Base-by-base conservation (phyloP, 106 monocot species). In the Gastrodia elata region DNA sequence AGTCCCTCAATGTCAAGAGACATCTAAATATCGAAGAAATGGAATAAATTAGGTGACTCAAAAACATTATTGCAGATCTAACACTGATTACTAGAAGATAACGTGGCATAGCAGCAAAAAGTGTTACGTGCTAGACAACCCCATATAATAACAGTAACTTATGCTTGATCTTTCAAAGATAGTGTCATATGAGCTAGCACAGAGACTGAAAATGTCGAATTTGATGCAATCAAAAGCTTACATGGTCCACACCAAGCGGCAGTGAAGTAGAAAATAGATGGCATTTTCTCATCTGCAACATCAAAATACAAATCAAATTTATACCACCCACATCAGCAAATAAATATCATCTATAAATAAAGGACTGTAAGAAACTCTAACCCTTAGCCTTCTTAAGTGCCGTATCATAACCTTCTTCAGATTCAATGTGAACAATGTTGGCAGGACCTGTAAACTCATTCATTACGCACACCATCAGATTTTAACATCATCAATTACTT, bases 171-270 rank as follows among this genome's bases (percentile, higher is more conserved):
- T 65, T 34, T 65, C 1, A 65, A 65, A 65, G 18, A 33, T 18
- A 24, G 35, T 2, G 13, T 34, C 35, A 65, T 25, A 26, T n/a
- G 9, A 58, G 61, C 61, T 61, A 32, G 10, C 32, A 28, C 30
- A 58, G 24, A 3, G n/a, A 58, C 22, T 7, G 14, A 16, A 37
- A 67, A 67, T 36, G 34, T 18, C 67, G n/a, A 65, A 65, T 16
- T 35, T 25, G 32, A 65, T 24, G 7, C 4, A 39, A 69, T 27
- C 40, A 71, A 72, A 46, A 46, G 39, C 71, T 78, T 78, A 78
- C 78, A 78, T 25, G 72, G 78, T 72, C 72, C 72, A 65, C 72
- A 73, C 78, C 78, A 78, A 0, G 43, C 65, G 2, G 78, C 78
- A 0, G 72, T 78, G 46, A 72, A 78, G 72, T 78, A 78, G 78